A percentile compares a stretch with the other conserved stretches of the same genome.
phyloP scores from a whole-genome alignment of 257 asterid species.

The Przewalskia tangutica region DNA sequence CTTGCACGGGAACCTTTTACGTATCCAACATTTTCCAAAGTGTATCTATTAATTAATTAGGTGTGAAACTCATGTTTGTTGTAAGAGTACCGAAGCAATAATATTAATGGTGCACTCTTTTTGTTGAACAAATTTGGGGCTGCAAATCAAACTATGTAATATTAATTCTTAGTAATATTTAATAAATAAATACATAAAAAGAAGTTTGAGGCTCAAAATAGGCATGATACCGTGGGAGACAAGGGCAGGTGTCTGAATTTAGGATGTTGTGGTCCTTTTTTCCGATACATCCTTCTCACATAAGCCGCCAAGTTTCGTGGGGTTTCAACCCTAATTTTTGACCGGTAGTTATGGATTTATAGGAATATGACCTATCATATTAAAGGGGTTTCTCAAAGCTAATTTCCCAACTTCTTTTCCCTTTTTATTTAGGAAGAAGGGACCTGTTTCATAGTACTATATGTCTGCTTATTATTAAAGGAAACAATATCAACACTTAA shows the following conservation, averaged over 20 bases:
- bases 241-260: conserved; percentile 33
- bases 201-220: conserved; percentile 5
- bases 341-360: conserved; percentile 9
- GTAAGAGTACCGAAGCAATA: too few species aligned
- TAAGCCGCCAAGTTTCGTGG: conserved; percentile 28
- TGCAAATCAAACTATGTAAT: too few species aligned
- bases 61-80: too few species aligned
- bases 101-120: too few species aligned
- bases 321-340: conserved; percentile 16
- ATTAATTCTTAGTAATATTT: too few species aligned
- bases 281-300: conserved; percentile 25
- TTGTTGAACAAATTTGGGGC: too few species aligned
- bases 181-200: neutral
- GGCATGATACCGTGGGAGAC: conserved; percentile 27
- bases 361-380: neutral
- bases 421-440: neutral
- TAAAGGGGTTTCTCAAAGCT: neutral
- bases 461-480: neutral
- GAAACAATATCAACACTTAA: neutral
- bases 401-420: neutral
- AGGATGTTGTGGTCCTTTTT: conserved; percentile 50
- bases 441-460: neutral
- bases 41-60: too few species aligned
- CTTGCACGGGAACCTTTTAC: too few species aligned
- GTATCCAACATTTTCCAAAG: too few species aligned